Evolutionary conservation across 805 yeast species (phyloP), one percentile per base, ranked within the genome.

Genomic region (Kazachstania bromeliacearum): DNA sequence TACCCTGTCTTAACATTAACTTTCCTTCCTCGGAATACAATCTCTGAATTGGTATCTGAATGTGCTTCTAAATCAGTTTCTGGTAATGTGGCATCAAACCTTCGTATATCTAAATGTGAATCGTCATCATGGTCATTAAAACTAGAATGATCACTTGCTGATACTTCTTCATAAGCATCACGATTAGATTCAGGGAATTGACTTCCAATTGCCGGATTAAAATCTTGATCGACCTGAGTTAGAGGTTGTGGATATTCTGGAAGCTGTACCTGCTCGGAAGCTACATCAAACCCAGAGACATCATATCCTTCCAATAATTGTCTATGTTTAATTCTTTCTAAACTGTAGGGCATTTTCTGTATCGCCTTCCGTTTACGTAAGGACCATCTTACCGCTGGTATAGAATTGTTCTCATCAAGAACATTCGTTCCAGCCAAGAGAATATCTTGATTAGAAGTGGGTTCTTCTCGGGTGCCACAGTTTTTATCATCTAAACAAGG

Each of bases 261-360:
- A 15, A 50, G 38, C 4, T 27, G 29, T 1, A 55, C 33, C 3
- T 42, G 26, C 21, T 53, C 48, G 3, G 53, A 47, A n/a, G 42
- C 40, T 9, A 35, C 28, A 7, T 55, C 57, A 38, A 53, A 53
- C 5, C 41, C 32, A 1, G 57, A 37, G 2, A 55, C 41, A 35
- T 53, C 60, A 34, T 40, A 49, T 0, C 63, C 63, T 38, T 52
- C 46, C 28, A 58, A 26, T 4, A 50, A 35, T 22, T 57, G 59
- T 33, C 48, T 45, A 35, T 58, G 60, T 31, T 45, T 53, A 18
- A 58, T 43, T 28, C 59, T 47, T 31, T 58, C 63, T 22, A 58
- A 37, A 39, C 60, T 58, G 33, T 58, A 58, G 3, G 63, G 63
- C 47, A 52, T 48, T 32, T 48, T 52, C 35, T 58, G 63, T n/a